Evolutionary conservation across 2,329 filamentous ascomycete genomes (phyloP).

Genomic region (Zymoseptoria tritici): DNA sequence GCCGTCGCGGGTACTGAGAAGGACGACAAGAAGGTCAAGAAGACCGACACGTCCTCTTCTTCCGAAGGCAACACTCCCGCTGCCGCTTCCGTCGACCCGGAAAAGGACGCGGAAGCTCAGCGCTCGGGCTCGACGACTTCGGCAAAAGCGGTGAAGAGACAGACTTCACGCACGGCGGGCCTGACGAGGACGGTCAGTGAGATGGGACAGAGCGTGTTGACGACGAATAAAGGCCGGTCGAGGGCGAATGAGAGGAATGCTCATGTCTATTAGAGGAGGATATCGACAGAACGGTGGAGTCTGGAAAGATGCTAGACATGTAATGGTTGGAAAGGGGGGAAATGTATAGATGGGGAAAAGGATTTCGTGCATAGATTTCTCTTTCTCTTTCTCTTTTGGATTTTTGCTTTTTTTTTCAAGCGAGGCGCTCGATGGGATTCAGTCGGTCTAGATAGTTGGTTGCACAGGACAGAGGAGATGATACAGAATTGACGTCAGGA

Average conservation of each 20-base stretch:
- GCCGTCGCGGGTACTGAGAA: not conserved
- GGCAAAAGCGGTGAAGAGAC: constrained; percentile 1
- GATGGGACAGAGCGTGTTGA: constrained; percentile 4
- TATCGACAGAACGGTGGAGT: not conserved
- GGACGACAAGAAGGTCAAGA: not conserved
- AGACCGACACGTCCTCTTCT: constrained; percentile 1
- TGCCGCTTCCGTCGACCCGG: not conserved
- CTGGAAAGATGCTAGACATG: not conserved
- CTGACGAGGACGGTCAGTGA: not conserved
- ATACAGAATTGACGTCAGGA: too few relatives aligned
- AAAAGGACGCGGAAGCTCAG: not conserved
- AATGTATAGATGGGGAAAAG: not conserved
- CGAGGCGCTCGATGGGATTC: too few relatives aligned
- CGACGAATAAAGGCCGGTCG: constrained; percentile 11
- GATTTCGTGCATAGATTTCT: not conserved
- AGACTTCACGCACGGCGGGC: not conserved
- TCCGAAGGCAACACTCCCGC: not conserved
- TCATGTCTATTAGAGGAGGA: constrained; percentile 3
- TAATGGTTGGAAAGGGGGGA: not conserved
- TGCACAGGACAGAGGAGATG: too few relatives aligned
- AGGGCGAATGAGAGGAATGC: constrained; percentile 16
- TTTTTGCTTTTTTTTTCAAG: not conserved
- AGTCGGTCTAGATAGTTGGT: too few relatives aligned
- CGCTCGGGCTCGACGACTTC: not conserved
- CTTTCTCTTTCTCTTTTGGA: not conserved